A percentile compares a stretch with the other conserved stretches of the same genome.
Conservation (phyloP, 2,329 filamentous ascomycete genomes). For the Beauveria rudraprayagi region DNA sequence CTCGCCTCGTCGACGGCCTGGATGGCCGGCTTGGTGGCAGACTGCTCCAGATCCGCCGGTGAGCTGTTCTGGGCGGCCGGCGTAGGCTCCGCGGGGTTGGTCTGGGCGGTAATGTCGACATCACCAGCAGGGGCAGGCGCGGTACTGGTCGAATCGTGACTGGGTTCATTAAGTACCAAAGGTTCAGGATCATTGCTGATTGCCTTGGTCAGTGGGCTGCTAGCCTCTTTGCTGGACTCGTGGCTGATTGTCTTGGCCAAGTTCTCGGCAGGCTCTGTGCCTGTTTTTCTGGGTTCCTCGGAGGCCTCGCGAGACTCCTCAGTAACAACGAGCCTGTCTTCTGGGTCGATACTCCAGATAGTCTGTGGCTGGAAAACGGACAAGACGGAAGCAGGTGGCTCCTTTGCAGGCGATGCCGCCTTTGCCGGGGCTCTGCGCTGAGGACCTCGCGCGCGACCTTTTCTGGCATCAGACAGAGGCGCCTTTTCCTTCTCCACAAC, state of each 20-base stretch:
- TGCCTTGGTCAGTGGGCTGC: neutral
- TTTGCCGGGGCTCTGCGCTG: slow-evolving; percentile 61
- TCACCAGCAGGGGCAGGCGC: neutral
- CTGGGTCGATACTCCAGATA: slow-evolving; percentile 44
- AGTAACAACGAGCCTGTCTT: slow-evolving; percentile 28
- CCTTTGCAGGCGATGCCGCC: slow-evolving; percentile 23
- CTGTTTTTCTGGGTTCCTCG: neutral
- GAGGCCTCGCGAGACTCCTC: neutral
- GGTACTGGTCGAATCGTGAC: neutral
- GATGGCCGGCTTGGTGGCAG: neutral
- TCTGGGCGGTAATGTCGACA: neutral
- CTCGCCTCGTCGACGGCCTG: neutral
- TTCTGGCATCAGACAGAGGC: slow-evolving; percentile 81
- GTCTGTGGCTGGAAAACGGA: slow-evolving; percentile 40
- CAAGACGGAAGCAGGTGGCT: slow-evolving; percentile 28
- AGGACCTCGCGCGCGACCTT: slow-evolving; percentile 82
- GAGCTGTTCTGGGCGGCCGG: neutral
- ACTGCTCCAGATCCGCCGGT: neutral
- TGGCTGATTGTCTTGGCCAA: neutral
- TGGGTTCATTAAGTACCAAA: neutral
- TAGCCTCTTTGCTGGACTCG: neutral
- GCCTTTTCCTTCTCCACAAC: slow-evolving; percentile 56
- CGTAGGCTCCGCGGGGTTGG: neutral
- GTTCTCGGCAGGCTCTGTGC: neutral
- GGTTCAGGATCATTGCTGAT: neutral